Evolutionary conservation across 1,139 yeast species (phyloP).

Genomic region (Lodderomyces parapsilosis): DNA sequence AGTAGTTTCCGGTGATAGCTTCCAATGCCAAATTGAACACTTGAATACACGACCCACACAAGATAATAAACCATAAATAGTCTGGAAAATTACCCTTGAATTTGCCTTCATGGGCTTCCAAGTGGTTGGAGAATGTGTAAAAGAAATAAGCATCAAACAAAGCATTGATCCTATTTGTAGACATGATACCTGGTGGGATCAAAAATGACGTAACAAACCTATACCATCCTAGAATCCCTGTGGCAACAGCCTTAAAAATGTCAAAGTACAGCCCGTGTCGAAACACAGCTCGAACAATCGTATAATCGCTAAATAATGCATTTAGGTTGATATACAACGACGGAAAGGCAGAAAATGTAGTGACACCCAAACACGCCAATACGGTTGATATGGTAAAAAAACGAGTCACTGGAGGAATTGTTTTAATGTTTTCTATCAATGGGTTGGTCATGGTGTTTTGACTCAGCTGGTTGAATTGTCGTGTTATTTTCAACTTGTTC

Average conservation of each 20-base stretch:
- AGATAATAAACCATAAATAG: slow-evolving; percentile 52
- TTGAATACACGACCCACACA: slow-evolving; percentile 48
- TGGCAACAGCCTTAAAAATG: slow-evolving; percentile 9
- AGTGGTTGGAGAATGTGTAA: slow-evolving; percentile 55
- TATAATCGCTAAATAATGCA: slow-evolving; percentile 1
- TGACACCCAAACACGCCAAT: slow-evolving; percentile 26
- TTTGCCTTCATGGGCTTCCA: slow-evolving; percentile 49
- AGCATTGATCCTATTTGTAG: slow-evolving; percentile 42
- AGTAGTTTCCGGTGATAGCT: slow-evolving; percentile 19
- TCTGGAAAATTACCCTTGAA: slow-evolving; percentile 55
- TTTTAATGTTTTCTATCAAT: slow-evolving; percentile 29
- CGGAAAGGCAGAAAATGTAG: slow-evolving; percentile 13
- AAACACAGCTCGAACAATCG: not conserved
- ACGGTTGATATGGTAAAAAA: slow-evolving; percentile 42
- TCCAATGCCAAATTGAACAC: slow-evolving; percentile 28
- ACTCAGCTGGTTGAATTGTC: not conserved
- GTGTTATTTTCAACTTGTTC: not conserved
- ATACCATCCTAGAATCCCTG: slow-evolving; percentile 33
- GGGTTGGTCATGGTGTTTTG: slow-evolving; percentile 12
- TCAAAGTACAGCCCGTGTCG: slow-evolving; percentile 4
- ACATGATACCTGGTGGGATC: slow-evolving; percentile 35
- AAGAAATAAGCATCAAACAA: slow-evolving; percentile 56
- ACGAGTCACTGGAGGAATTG: slow-evolving; percentile 49
- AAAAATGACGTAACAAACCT: slow-evolving; percentile 50
- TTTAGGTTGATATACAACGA: slow-evolving; percentile 9